A percentile compares a stretch with the other conserved stretches of the same genome.
phyloP scores from a whole-genome alignment of 495 filamentous ascomycete genomes.

The Podospora sp. region DNA sequence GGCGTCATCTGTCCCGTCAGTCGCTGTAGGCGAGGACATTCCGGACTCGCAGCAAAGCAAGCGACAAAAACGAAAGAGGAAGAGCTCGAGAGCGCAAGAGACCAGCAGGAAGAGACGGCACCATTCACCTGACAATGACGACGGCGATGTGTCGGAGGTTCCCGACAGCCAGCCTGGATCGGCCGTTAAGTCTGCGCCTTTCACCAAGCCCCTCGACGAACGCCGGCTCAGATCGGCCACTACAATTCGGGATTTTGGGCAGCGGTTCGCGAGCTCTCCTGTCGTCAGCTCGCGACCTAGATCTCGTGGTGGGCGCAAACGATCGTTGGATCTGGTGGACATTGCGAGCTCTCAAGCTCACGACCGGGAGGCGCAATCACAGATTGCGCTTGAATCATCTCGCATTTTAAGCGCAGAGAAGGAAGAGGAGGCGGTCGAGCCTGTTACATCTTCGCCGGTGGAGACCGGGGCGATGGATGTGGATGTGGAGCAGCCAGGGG shows the following conservation, averaged over 20 bases:
- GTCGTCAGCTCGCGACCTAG: constrained; percentile 6
- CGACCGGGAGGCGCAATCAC: constrained; percentile 33
- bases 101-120: constrained; percentile 25
- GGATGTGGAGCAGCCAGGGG: constrained; percentile 11
- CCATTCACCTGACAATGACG: constrained; percentile 13
- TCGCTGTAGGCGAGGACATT: constrained; percentile 4
- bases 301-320: neutral
- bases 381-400: constrained; percentile 33
- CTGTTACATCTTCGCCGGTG: neutral
- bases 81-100: constrained; percentile 26
- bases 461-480: constrained; percentile 16
- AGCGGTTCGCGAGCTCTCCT: constrained; percentile 20
- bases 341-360: constrained; percentile 19
- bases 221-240: neutral
- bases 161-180: constrained; percentile 22
- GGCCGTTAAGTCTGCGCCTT: neutral
- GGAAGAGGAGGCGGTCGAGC: constrained; percentile 19
- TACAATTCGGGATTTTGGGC: neutral
- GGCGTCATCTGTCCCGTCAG: neutral
- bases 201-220: neutral
- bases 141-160: constrained; percentile 18
- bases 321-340: constrained; percentile 19
- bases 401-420: constrained; percentile 22
- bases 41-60: constrained; percentile 26
- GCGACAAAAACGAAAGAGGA: constrained; percentile 34